These are phyloP conservation scores for Calophaca sinica DNA, from an alignment of 306 rosid genomes.

Conservation along the genomic window DNA sequence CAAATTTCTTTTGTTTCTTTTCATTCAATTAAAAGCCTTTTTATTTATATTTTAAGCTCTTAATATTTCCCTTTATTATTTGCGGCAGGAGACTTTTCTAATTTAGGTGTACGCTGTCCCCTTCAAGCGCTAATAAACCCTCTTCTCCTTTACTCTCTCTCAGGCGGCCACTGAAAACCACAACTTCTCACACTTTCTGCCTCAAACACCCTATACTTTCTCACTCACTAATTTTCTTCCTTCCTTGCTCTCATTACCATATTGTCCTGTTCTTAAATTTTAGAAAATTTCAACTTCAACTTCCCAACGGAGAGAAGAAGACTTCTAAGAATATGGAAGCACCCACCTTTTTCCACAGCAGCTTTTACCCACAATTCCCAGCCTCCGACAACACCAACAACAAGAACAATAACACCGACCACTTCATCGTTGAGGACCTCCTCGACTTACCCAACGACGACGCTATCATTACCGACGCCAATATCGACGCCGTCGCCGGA, in stretches of 20 bases:
- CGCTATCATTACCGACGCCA: slow-evolving; percentile 44
- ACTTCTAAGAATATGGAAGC: neutral
- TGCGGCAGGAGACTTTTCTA: no score
- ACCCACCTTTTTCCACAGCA: neutral
- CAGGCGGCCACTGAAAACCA: slow-evolving; percentile 41
- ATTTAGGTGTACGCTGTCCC: no score
- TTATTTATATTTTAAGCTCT: neutral
- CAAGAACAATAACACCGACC: slow-evolving; percentile 50
- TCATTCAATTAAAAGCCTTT: slow-evolving; percentile 43
- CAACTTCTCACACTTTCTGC: slow-evolving; percentile 46
- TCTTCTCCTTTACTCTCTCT: slow-evolving; percentile 51
- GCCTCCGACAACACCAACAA: slow-evolving; percentile 39
- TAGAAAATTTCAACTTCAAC: slow-evolving; percentile 32
- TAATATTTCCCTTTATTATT: no score
- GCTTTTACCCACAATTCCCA: slow-evolving; percentile 17
- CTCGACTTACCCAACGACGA: slow-evolving; percentile 74
- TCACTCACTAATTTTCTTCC: slow-evolving; percentile 40
- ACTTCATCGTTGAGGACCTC: slow-evolving; percentile 76
- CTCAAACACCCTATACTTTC: slow-evolving; percentile 46
- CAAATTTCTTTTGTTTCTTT: slow-evolving; percentile 16
- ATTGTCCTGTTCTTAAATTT: neutral
- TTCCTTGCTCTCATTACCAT: neutral
- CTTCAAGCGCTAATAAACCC: neutral
- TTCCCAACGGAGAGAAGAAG: slow-evolving; percentile 4
- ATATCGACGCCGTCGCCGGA: slow-evolving; percentile 36